Evolutionary conservation across 1,139 yeast genomes (phyloP), one percentile per base, ranked within the genome.

Genomic region (Casaregolazyma lundiana): DNA sequence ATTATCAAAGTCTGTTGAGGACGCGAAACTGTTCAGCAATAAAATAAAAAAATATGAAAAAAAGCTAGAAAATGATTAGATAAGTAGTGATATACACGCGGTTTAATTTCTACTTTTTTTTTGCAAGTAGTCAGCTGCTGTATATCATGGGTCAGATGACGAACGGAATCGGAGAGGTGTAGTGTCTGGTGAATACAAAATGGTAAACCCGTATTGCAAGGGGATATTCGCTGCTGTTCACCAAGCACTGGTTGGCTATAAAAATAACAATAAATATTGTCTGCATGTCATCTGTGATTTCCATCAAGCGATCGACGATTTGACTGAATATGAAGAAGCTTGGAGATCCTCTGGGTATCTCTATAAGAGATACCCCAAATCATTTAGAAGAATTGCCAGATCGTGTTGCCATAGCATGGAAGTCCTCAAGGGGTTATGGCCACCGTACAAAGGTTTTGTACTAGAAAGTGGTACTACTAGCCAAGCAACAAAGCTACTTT

Each of bases 121-220:
- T n/a, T n/a, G n/a, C n/a, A n/a, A n/a, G n/a, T n/a, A n/a, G n/a
- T n/a, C n/a, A n/a, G n/a, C n/a, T n/a, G 96, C 95, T 16, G 86
- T 83, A 0, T 86, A 69, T 60, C 86, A 76, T 61, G 90, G 88
- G 0, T 65, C 59, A 0, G 61, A 63, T 18, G 85, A 83, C 58
- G 50, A 68, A 2, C 67, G 82, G 38, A 84, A 84, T 60, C 67
- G 72, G 2, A 71, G 80, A 1, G 76, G 69, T 24, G 77, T 81
- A 0, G 44, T 45, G 2, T 68, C 66, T 1, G 74, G 67, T 1
- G 65, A 64, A 6, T 86, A 81, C 35, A 88, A 96, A 0, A 90
- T 88, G 58, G 90, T 85, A 56, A 69, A 89, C 39, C 94, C 95
- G 1, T 97, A 90, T 63, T 71, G 89, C 16, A 62, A 68, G 17